Evolutionary conservation across 148 eudicot genomes (phyloP).

Genomic region (Rheum nobile): DNA sequence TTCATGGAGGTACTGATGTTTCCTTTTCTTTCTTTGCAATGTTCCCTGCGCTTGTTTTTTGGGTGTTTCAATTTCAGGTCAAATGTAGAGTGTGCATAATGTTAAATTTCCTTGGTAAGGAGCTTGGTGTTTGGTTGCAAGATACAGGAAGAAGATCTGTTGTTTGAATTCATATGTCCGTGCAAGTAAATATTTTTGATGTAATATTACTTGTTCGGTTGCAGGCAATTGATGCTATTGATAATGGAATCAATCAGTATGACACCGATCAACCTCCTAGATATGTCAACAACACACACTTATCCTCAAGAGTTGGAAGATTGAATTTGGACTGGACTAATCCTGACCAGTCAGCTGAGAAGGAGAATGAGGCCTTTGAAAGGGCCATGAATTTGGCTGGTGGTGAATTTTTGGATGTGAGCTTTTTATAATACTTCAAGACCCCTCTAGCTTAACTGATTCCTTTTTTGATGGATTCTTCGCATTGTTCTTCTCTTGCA

Average conservation of each 20-base stretch:
- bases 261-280: conserved; percentile 57
- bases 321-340: conserved; percentile 81
- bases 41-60: background rate
- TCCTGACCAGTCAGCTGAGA: conserved; percentile 79
- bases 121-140: background rate
- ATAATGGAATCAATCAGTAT: conserved; percentile 79
- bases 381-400: conserved; percentile 74
- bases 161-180: background rate
- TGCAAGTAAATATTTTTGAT: background rate
- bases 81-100: background rate
- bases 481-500: background rate
- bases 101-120: background rate
- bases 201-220: background rate
- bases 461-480: background rate
- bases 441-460: background rate
- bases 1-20: conserved; percentile 27
- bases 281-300: conserved; percentile 71
- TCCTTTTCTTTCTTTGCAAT: background rate
- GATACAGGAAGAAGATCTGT: background rate
- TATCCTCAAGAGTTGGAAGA: conserved; percentile 84
- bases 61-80: background rate
- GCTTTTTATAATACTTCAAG: conserved; percentile 13
- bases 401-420: conserved; percentile 78
- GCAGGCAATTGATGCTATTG: conserved; percentile 95
- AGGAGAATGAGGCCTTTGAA: conserved; percentile 71